Base-by-base conservation (phyloP, 2,329 filamentous ascomycete species). In the Phialemoniopsis sp. region DNA sequence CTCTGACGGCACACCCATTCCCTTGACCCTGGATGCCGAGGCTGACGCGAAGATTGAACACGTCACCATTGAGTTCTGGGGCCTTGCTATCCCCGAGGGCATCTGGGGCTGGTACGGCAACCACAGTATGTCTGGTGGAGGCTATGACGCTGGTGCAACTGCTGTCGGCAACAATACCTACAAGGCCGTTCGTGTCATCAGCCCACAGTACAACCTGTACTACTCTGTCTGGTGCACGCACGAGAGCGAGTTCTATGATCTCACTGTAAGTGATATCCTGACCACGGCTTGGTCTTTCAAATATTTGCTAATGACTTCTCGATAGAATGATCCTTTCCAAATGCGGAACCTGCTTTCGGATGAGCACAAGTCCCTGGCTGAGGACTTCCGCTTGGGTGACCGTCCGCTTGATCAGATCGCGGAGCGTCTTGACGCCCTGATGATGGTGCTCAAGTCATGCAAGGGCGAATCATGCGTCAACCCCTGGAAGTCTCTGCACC, bases 141-240 rank as follows among this genome's bases (percentile, higher is more conserved):
- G 30, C 8, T 13, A 32, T 15, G 30, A 32, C 30, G 30, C 30
- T 6, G n/a, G n/a, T n/a, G n/a, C n/a, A n/a, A n/a, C n/a, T n/a
- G n/a, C n/a, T n/a, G n/a, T n/a, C n/a, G 30, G 30, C 30, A 66
- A 67, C 39, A 81, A 81, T 44, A 81, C 77, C 0, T 82, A 82
- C 63, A 82, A 82, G 56, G 69, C 66, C 0, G 45, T 80, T 13
- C 67, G 78, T 13, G 55, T 83, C 3, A 62, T 78, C 4, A 60
- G 68, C 1, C 54, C 69, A 4, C 58, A 60, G 8, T 85, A 84
- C 49, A 76, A 72, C 49, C 53, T 85, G 8, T 76, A 79, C 44
- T 86, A 86, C 49, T 72, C 77, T 0, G 77, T 84, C 0, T 86
- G 82, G 81, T 87, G 82, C 49, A 82, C 63, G 7, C 78, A 79